Conservation (phyloP, 352 stramenopile genomes). For the Phytophthora vignae region DNA sequence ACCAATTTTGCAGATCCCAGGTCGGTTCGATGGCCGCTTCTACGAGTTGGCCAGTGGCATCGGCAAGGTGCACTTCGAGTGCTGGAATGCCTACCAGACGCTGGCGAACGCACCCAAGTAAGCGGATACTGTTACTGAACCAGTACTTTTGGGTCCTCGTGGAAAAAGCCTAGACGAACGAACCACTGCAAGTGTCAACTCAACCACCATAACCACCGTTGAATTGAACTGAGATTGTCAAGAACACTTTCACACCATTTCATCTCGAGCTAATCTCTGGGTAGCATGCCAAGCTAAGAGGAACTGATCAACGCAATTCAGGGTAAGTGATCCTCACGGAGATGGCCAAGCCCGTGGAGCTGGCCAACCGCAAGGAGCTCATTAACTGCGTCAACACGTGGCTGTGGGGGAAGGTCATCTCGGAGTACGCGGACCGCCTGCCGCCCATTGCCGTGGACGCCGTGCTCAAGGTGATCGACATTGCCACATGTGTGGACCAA, state of each 20-base stretch:
- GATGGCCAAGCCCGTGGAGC: constrained; percentile 93
- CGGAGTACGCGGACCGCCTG: constrained; percentile 97
- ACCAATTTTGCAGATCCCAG: constrained; percentile 76
- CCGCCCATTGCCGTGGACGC: constrained; percentile 99
- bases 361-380: constrained; percentile 95
- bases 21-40: constrained; percentile 83
- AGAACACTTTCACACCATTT: neutral
- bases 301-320: neutral
- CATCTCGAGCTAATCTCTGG: neutral
- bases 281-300: neutral
- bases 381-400: constrained; percentile 99
- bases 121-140: neutral
- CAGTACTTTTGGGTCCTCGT: neutral
- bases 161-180: constrained; percentile 21
- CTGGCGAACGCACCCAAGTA: constrained; percentile 38
- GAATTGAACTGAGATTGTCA: constrained; percentile 15
- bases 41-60: constrained; percentile 80
- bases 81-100: constrained; percentile 82
- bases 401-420: constrained; percentile 97
- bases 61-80: constrained; percentile 90
- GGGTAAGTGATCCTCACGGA: constrained; percentile 79
- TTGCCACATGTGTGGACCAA: constrained; percentile 48
- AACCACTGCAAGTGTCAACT: constrained; percentile 1
- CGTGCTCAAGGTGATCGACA: constrained; percentile 97
- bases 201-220: constrained; percentile 3